Base-by-base conservation (phyloP, 2,329 filamentous ascomycete species). In the Fusarium oligoseptatum region DNA sequence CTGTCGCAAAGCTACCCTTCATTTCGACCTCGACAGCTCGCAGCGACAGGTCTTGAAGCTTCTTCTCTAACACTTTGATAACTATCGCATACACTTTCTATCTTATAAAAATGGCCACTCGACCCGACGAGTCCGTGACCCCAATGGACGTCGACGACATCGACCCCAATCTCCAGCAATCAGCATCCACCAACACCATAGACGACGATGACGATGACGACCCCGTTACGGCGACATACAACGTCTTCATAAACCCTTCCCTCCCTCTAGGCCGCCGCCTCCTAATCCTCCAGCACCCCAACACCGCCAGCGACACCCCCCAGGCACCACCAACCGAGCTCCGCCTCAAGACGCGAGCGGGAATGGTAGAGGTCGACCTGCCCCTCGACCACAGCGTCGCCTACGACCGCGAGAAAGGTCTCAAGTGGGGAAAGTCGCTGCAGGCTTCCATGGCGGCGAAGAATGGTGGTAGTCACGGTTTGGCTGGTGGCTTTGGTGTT, bases 311-410 rank as follows among this genome's bases (percentile, higher is more conserved):
- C 67, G 88, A 92, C 72, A 80, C 83, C 12, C 76, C 82, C 55
- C 84, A 85, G 12, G 79, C 83, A 56, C 82, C 90, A 24, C 93
- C 96, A 12, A 86, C 90, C 17, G 91, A 93, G 77, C 87, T 98
- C 78, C 94, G 96, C 76, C 86, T 98, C 81, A 99, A 98, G 85
- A 89, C 92, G 15, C 85, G 89, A 66, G 90, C 94, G 0, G 95
- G 95, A 66, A 94, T 98, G 85, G 87, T 98, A 66, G 97, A 99
- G 84, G 88, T 98, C 62, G 97, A 99, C 82, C 89, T 98, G n/a
- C 94, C 95, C 6, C 87, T 98, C 77, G 91, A 92, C 85, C 92
- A 91, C 72, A 86, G 87, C 66, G 83, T 82, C 69, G 92, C 94
- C 80, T 98, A 98, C 86, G 95, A 98, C 84, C 90, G 92, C 75